Percentiles rank a stretch among this genome's conserved stretches.
Evolutionary conservation across 768 basidiomycete genomes (phyloP).

Genomic region (Terana coerulea): DNA sequence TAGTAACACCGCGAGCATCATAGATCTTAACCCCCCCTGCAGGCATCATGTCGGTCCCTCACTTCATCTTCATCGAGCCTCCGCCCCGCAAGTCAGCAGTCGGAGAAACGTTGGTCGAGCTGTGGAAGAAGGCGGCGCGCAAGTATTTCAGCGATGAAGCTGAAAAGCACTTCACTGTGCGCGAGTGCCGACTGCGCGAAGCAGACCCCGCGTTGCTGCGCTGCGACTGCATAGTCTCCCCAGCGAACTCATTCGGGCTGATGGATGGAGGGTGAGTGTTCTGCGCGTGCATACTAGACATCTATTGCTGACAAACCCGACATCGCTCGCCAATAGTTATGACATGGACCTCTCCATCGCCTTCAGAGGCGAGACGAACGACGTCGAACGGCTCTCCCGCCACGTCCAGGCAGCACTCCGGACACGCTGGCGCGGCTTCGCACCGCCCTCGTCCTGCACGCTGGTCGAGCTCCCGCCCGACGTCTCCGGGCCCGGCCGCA

Average conservation of each 20-base stretch:
- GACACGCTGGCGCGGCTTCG: conserved; percentile 13
- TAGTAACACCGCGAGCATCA: too few relatives aligned
- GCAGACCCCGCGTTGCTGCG: background rate
- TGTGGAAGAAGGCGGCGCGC: background rate
- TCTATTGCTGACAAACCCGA: too few relatives aligned
- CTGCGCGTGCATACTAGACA: background rate
- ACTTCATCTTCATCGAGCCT: conserved; percentile 7
- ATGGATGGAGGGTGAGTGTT: conserved; percentile 19
- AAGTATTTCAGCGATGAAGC: conserved; percentile 1
- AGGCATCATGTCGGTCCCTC: background rate
- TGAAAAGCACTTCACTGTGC: background rate
- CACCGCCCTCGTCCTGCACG: conserved; percentile 16
- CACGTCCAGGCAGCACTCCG: conserved; percentile 14
- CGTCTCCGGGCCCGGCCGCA: conserved; percentile 10
- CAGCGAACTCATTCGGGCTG: conserved; percentile 20
- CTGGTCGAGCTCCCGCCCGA: conserved; percentile 15
- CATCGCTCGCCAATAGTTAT: conserved; percentile 10
- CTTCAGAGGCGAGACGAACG: conserved; percentile 11
- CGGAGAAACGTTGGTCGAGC: background rate
- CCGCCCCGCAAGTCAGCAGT: background rate
- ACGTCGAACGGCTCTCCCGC: conserved; percentile 16
- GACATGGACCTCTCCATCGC: conserved; percentile 17
- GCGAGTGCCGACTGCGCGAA: background rate
- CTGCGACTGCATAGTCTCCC: conserved; percentile 20
- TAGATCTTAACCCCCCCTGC: too few relatives aligned